Percentiles rank a stretch among this genome's conserved stretches.
Evolutionary conservation across 345 rosid genomes (phyloP).

Genomic region (Eucalyptus dawsonii): DNA sequence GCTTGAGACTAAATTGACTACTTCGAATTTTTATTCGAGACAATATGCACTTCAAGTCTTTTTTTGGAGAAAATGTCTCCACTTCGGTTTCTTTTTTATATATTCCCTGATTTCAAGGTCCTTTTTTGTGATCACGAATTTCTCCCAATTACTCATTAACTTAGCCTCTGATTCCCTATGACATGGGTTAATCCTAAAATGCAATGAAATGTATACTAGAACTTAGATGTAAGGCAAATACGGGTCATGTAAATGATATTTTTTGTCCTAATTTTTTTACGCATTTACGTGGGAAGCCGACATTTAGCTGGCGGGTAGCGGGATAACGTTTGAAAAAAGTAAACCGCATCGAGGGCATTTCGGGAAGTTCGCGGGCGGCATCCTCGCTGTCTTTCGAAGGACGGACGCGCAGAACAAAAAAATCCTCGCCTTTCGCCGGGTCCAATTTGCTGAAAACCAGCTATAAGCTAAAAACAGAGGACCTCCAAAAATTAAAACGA

Average conservation of each 20-base stretch:
- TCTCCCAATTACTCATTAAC: background rate
- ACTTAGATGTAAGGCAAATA: background rate
- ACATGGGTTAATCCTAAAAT: background rate
- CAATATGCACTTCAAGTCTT: too few relatives aligned
- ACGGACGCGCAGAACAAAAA: background rate
- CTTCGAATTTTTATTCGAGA: too few relatives aligned
- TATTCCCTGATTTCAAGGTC: too few relatives aligned
- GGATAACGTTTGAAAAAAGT: background rate
- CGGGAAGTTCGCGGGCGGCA: background rate
- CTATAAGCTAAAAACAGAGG: background rate
- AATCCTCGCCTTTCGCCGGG: background rate
- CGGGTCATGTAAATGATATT: background rate
- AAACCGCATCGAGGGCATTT: background rate
- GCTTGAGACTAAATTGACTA: too few relatives aligned
- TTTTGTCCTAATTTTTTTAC: too few relatives aligned
- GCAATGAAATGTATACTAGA: background rate
- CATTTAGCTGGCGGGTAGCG: too few relatives aligned
- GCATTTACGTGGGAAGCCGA: too few relatives aligned
- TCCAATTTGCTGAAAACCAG: background rate
- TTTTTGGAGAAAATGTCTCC: too few relatives aligned
- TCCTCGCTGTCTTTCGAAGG: background rate
- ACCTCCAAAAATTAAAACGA: background rate
- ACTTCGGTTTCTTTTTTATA: too few relatives aligned
- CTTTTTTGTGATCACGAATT: too few relatives aligned
- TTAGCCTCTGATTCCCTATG: background rate